Conservation (phyloP, 1,284 basidiomycete genomes). For the Rhodotorula sp. region DNA sequence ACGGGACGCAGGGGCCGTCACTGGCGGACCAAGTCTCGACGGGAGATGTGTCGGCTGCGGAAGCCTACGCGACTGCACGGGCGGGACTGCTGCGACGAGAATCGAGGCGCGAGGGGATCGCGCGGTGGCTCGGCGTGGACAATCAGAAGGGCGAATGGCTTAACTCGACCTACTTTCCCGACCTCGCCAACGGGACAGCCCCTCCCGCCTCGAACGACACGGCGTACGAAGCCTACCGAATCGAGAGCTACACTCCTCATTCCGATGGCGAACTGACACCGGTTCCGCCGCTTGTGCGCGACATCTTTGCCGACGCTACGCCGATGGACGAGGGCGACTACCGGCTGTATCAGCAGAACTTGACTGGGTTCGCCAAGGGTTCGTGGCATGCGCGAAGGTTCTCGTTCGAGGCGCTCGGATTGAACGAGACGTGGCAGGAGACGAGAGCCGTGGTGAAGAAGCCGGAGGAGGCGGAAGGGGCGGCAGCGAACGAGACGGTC, state of each 20-base stretch:
- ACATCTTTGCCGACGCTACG: neutral
- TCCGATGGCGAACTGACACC: slow-evolving; percentile 13
- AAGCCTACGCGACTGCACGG: neutral
- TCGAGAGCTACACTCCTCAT: slow-evolving; percentile 7
- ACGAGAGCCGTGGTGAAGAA: neutral
- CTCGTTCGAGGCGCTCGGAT: slow-evolving; percentile 21
- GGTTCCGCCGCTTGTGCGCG: slow-evolving; percentile 10
- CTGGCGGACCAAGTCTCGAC: neutral
- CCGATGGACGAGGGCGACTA: neutral
- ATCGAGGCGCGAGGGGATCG: slow-evolving; percentile 19
- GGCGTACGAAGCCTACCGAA: neutral
- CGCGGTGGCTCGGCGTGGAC: slow-evolving; percentile 20
- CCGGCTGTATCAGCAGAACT: slow-evolving; percentile 37
- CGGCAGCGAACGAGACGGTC: neutral
- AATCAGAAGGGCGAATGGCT: neutral
- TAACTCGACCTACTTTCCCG: slow-evolving; percentile 16
- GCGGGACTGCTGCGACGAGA: slow-evolving; percentile 11
- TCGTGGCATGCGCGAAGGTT: slow-evolving; percentile 15
- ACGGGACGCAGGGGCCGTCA: neutral
- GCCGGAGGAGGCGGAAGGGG: neutral
- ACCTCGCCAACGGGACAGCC: slow-evolving; percentile 17
- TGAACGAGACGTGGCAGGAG: slow-evolving; percentile 29
- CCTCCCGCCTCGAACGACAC: neutral
- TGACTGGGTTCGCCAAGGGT: slow-evolving; percentile 43
- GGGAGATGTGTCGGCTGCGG: neutral